These are phyloP conservation scores for Aspergillus fumigatus DNA, from an alignment of 2,329 filamentous ascomycete species.

Conservation along the genomic window DNA sequence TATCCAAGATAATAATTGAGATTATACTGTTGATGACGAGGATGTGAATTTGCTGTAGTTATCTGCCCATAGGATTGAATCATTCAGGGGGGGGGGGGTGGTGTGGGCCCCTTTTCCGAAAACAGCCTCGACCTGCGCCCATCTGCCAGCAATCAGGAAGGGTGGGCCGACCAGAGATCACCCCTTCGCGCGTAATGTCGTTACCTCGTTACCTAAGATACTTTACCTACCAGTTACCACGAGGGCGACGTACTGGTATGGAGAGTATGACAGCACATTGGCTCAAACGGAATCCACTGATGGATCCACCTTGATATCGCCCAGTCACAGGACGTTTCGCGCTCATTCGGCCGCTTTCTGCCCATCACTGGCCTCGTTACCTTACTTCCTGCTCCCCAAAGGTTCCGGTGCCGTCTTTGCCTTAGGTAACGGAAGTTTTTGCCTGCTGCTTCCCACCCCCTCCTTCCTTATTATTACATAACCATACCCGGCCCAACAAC, in stretches of 20 bases:
- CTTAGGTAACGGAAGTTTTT: constrained; percentile 9
- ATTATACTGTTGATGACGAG: not conserved
- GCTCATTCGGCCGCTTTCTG: constrained; percentile 20
- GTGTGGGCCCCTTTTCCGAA: not conserved
- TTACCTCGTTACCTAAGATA: constrained; percentile 14
- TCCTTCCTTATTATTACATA: constrained; percentile 1
- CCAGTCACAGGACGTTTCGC: constrained; percentile 15
- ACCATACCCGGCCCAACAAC: constrained; percentile 8
- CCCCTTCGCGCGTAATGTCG: constrained; percentile 12
- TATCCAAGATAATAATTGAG: not conserved
- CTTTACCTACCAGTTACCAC: not conserved
- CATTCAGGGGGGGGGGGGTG: not conserved
- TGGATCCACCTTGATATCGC: not conserved
- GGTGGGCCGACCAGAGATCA: constrained; percentile 11
- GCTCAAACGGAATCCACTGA: not conserved
- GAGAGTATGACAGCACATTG: constrained; percentile 11
- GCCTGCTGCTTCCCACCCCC: constrained; percentile 6
- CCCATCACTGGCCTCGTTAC: constrained; percentile 7
- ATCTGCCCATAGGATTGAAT: not conserved
- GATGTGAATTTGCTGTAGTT: not conserved
- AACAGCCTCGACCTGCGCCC: not conserved
- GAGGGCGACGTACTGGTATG: constrained; percentile 10
- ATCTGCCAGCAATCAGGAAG: not conserved
- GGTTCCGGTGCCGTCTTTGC: constrained; percentile 15
- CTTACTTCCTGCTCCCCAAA: constrained; percentile 9